Conservation (phyloP, 2,329 filamentous ascomycete genomes). For the Thielaviopsis musarum region DNA sequence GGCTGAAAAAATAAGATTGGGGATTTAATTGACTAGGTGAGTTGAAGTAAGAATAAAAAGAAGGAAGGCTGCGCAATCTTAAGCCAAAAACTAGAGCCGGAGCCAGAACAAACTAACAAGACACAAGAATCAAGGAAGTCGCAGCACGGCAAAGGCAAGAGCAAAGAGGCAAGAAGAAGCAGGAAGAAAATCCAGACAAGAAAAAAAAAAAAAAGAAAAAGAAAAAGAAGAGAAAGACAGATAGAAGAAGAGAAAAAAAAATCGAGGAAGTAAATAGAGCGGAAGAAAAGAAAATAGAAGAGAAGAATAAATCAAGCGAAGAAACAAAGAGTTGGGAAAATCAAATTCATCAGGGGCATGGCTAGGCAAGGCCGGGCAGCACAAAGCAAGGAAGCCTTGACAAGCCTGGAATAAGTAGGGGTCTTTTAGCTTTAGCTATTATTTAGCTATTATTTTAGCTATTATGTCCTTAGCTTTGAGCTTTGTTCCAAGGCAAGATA, state of each 20-base stretch:
- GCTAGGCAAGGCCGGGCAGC: not conserved
- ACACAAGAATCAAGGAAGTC: not conserved
- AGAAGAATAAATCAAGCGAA: slow-evolving; percentile 4
- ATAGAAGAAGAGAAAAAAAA: not conserved
- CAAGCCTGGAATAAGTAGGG: not conserved
- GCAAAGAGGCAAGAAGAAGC: not conserved
- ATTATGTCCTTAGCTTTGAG: not conserved
- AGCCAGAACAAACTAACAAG: not conserved
- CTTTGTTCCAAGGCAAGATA: not conserved
- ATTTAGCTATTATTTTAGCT: no score
- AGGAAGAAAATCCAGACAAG: not conserved
- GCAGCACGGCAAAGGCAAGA: not conserved
- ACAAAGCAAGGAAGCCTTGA: not conserved
- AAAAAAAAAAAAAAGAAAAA: not conserved
- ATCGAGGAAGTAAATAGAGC: not conserved
- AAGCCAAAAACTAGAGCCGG: not conserved
- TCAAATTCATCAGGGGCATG: slow-evolving; percentile 1
- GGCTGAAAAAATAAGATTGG: not conserved
- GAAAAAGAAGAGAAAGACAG: not conserved
- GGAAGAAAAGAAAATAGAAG: slow-evolving; percentile 1
- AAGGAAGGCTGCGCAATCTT: not conserved
- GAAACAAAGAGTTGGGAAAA: not conserved
- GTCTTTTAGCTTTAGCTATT: not conserved
- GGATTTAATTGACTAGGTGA: not conserved
- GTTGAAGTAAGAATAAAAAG: not conserved